These are phyloP conservation scores for Fusarium torulosum DNA, from an alignment of 2,329 filamentous ascomycete species.

Conservation along the genomic window DNA sequence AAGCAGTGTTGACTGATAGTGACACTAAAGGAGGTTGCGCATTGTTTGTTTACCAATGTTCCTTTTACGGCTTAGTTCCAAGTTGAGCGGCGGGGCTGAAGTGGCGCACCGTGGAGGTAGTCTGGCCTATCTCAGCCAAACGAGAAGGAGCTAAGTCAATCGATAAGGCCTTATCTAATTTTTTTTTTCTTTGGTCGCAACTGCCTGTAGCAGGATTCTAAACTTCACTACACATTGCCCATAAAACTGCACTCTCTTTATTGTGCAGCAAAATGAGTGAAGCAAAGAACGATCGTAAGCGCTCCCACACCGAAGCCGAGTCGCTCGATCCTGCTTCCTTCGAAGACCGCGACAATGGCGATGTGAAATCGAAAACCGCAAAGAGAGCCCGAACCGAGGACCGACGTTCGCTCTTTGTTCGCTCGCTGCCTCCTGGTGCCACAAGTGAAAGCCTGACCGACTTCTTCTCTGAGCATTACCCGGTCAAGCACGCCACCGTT, in stretches of 20 bases:
- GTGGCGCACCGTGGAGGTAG: constrained; percentile 1
- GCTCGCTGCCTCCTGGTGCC: constrained; percentile 81
- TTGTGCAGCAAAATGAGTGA: constrained; percentile 47
- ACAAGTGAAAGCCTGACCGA: constrained; percentile 87
- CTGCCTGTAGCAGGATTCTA: constrained; percentile 16
- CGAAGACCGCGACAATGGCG: constrained; percentile 51
- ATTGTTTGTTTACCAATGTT: constrained; percentile 50
- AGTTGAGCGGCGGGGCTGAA: constrained; percentile 12
- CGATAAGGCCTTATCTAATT: constrained; percentile 32
- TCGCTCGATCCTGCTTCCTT: constrained; percentile 48
- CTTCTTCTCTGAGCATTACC: constrained; percentile 93
- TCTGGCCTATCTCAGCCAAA: neutral
- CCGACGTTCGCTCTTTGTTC: constrained; percentile 86
- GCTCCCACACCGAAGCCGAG: constrained; percentile 53
- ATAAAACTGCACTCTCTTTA: neutral
- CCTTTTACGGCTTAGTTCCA: constrained; percentile 49
- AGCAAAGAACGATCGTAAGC: constrained; percentile 53
- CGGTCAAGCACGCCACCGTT: constrained; percentile 95
- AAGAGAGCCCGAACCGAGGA: constrained; percentile 72
- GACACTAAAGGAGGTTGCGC: constrained; percentile 32
- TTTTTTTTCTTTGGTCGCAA: constrained; percentile 34
- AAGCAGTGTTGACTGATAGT: constrained; percentile 21
- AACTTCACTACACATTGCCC: constrained; percentile 4
- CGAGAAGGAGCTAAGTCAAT: constrained; percentile 2
- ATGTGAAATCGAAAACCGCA: constrained; percentile 51